Evolutionary conservation across 441 rosid genomes (phyloP).

Genomic region (Arabidopsis hybrid): DNA sequence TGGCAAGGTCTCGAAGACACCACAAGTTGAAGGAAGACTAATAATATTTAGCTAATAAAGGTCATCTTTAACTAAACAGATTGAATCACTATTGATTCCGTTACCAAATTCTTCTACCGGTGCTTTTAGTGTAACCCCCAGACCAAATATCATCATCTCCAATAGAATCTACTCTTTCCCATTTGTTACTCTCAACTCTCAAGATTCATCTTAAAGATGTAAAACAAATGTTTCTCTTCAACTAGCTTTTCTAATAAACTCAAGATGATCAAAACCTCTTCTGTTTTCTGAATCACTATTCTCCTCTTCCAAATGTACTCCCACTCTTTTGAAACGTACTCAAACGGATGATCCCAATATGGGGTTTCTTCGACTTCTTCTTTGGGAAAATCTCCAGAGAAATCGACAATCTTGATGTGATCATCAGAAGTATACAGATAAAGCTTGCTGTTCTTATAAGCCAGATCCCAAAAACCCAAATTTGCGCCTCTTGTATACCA

Average conservation of each 20-base stretch:
- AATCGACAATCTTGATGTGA: background rate
- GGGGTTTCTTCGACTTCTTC: no score
- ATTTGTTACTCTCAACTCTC: background rate
- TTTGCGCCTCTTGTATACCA: background rate
- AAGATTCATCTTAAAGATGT: background rate
- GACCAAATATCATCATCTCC: slow-evolving; percentile 18
- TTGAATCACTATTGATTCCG: slow-evolving; percentile 14
- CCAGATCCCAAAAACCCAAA: background rate
- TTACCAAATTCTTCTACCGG: background rate
- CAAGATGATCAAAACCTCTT: slow-evolving; percentile 2
- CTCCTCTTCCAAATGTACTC: background rate
- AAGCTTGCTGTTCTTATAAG: background rate
- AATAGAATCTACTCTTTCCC: slow-evolving; percentile 12
- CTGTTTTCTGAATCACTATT: background rate
- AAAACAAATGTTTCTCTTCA: background rate
- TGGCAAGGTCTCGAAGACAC: background rate
- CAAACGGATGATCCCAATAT: background rate
- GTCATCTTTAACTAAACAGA: background rate
- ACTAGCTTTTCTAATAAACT: background rate
- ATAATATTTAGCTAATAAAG: no score
- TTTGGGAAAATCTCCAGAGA: background rate
- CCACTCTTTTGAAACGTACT: no score
- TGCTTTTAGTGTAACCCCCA: background rate
- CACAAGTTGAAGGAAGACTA: background rate
- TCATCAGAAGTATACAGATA: background rate